A percentile compares a stretch with the other conserved stretches of the same genome.
Evolutionary conservation across 805 yeast genomes (phyloP).

Genomic region (Yamadazyma takamatsuzukensis): DNA sequence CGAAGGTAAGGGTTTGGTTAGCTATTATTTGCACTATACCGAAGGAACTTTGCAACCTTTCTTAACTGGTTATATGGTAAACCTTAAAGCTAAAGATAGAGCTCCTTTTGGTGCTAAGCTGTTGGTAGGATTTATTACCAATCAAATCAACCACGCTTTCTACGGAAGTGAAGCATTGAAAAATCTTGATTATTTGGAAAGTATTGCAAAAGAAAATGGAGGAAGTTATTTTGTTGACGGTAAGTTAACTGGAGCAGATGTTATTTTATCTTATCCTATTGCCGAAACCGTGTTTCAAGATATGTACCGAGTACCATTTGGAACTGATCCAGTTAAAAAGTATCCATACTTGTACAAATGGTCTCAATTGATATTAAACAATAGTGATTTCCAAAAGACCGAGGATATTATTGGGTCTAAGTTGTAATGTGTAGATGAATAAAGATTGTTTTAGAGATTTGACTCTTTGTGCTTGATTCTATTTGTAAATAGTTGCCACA

Average conservation of each 20-base stretch:
- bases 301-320: conserved; percentile 17
- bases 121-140: conserved; percentile 19
- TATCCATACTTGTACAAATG: conserved; percentile 24
- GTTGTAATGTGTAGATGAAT: neutral
- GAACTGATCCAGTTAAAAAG: conserved; percentile 3
- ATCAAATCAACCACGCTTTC: conserved; percentile 21
- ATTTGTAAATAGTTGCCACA: no score
- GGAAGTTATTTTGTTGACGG: conserved; percentile 44
- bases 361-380: conserved; percentile 11
- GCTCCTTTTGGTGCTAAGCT: conserved; percentile 26
- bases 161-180: conserved; percentile 21
- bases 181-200: conserved; percentile 28
- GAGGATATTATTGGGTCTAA: conserved; percentile 1
- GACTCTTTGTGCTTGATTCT: no score
- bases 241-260: conserved; percentile 53
- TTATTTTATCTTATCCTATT: conserved; percentile 49
- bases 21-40: conserved; percentile 52
- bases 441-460: no score
- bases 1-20: conserved; percentile 41
- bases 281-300: conserved; percentile 21
- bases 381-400: conserved; percentile 6
- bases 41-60: conserved; percentile 61
- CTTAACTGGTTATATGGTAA: conserved; percentile 31
- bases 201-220: conserved; percentile 21
- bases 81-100: conserved; percentile 18